Conservation (phyloP, 2,329 filamentous ascomycete species). For the Colletotrichum sublineola region DNA sequence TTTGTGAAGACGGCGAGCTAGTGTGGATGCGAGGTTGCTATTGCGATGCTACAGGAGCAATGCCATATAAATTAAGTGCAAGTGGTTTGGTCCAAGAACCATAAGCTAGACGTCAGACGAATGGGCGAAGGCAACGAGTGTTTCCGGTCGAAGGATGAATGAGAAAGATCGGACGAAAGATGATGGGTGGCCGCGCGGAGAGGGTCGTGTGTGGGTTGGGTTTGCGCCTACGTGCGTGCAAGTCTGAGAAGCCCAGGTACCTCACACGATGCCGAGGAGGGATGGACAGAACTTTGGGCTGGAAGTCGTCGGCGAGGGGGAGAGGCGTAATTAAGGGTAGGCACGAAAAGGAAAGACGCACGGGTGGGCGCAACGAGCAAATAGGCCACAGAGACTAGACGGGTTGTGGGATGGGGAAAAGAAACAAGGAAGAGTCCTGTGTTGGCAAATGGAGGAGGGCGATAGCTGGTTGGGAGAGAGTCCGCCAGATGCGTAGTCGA, state of each 20-base stretch:
- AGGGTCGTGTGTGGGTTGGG: conserved; percentile 28
- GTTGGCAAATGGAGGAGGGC: not conserved
- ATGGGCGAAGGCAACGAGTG: conserved; percentile 25
- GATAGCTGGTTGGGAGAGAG: not conserved
- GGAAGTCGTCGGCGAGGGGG: conserved; percentile 16
- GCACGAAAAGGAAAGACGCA: conserved; percentile 1
- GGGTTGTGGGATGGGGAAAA: conserved; percentile 1
- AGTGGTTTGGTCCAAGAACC: conserved; percentile 11
- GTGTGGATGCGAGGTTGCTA: conserved; percentile 21
- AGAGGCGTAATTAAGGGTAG: conserved; percentile 31
- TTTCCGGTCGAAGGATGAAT: conserved; percentile 29
- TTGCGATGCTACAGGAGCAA: conserved; percentile 24
- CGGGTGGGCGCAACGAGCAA: conserved; percentile 9
- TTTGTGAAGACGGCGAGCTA: conserved; percentile 3
- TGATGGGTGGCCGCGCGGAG: conserved; percentile 28
- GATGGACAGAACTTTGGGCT: conserved; percentile 14
- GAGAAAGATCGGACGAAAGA: conserved; percentile 34
- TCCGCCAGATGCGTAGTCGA: conserved; percentile 3
- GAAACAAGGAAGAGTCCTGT: not conserved
- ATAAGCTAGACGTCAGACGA: conserved; percentile 37
- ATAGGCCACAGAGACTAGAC: not conserved
- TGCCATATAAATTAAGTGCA: conserved; percentile 10
- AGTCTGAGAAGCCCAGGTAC: conserved; percentile 1
- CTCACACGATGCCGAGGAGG: conserved; percentile 14
- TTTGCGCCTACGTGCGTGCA: conserved; percentile 4